Evolutionary conservation across 768 basidiomycete species (phyloP), one percentile per base, ranked within the genome.

Genomic region (Lyophyllum decastes): DNA sequence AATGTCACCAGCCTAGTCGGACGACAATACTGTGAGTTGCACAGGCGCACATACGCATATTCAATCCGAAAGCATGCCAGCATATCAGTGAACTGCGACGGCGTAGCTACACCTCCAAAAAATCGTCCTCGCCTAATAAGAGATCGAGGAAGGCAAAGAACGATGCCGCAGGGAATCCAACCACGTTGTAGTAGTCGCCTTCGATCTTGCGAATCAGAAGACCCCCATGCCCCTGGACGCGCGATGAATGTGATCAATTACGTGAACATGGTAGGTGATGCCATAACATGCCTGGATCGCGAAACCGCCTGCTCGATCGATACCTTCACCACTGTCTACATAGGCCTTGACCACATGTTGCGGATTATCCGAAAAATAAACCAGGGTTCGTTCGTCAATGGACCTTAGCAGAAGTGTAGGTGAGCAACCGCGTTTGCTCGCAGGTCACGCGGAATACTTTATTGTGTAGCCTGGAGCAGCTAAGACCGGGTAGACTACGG

Each of bases 271-370:
- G 14, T 30, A 47, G 12, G 4, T 21, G 21, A 47, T 26, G 9
- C 21, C 24, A 24, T 44, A 19, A 65, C 77, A 47, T 61, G 93
- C 94, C 80, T 98, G 96, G 40, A 94, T 86, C 1, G 94, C 94
- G 69, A 98, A 98, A 0, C 96, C 96, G 2, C 96, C 96, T 0
- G 96, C 95, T 19, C 94, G 82, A 66, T 94, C 90, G 41, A 87
- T 68, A 0, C 95, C 95, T 74, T 97, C 95, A 6, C 87, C 90
- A 53, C 82, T 89, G 34, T 93, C 86, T 19, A 86, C 92, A 63
- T 98, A 98, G 9, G 93, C 90, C 59, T 88, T 66, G 9, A 95
- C 70, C 21, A 91, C 57, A 14, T 83, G 73, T 35, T 66, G 60
- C 0, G 86, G 73, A 66, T 80, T 89, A 60, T 92, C 87, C 1